phyloP scores from a whole-genome alignment of 495 filamentous ascomycete species.

The Aspergillus egyptiacus region DNA sequence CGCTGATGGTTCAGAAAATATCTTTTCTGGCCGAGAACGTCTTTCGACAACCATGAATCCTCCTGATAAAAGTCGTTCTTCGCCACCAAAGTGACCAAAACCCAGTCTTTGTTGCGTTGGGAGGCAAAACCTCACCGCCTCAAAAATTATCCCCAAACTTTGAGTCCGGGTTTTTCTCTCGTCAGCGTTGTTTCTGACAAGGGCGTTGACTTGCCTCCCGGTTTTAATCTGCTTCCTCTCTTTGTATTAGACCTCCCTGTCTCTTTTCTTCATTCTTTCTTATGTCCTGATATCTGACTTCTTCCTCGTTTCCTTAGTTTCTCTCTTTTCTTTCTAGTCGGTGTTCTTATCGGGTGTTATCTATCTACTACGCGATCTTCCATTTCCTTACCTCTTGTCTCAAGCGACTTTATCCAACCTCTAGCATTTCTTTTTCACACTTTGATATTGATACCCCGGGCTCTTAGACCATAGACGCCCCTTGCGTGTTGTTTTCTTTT shows the following conservation, averaged over 20 bases:
- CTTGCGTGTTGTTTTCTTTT: conserved; percentile 12
- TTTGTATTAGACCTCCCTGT: not conserved
- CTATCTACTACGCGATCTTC: too few species aligned
- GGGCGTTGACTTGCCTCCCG: not conserved
- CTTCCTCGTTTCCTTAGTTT: not conserved
- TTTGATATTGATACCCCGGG: conserved; percentile 9
- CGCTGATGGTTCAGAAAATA: not conserved
- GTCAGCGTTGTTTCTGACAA: too few species aligned
- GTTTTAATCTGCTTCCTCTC: not conserved
- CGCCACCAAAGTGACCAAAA: not conserved
- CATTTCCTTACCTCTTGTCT: not conserved
- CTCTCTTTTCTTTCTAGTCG: not conserved
- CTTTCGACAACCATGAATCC: too few species aligned
- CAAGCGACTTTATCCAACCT: not conserved
- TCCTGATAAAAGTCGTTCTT: not conserved
- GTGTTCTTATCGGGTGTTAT: conserved; percentile 1
- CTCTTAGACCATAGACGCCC: conserved; percentile 10
- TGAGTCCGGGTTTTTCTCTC: not conserved
- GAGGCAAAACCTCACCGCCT: conserved; percentile 4
- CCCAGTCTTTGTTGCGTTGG: not conserved
- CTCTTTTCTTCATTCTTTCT: not conserved
- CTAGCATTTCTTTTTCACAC: not conserved
- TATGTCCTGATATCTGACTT: not conserved
- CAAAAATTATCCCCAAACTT: not conserved
- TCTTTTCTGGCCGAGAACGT: too few species aligned